Evolutionary conservation across 2,329 filamentous ascomycete genomes (phyloP).

Genomic region (Plectosphaerella plurivora): DNA sequence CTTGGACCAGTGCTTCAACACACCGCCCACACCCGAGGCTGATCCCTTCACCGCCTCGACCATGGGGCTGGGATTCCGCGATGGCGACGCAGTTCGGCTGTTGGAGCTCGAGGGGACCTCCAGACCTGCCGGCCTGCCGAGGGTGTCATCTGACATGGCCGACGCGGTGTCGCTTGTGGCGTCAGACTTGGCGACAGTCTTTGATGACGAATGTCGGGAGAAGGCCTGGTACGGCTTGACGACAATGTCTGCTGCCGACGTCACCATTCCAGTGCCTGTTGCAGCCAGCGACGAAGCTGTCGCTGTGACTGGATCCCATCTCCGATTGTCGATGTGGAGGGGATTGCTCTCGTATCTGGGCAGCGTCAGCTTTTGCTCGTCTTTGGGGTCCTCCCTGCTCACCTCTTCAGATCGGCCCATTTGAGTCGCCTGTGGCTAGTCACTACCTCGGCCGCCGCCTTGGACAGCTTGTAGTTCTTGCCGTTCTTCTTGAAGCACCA

Average conservation of each 20-base stretch:
- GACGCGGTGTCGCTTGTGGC: background rate
- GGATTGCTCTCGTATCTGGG: slow-evolving; percentile 35
- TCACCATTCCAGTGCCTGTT: slow-evolving; percentile 7
- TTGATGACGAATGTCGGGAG: slow-evolving; percentile 1
- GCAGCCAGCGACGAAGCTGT: slow-evolving; percentile 12
- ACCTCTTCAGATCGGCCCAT: slow-evolving; percentile 28
- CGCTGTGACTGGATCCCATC: slow-evolving; percentile 27
- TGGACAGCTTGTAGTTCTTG: slow-evolving; percentile 40
- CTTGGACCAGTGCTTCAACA: slow-evolving; percentile 28
- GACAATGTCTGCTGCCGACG: slow-evolving; percentile 11
- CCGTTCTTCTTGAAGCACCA: slow-evolving; percentile 39
- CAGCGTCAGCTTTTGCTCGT: slow-evolving; percentile 20
- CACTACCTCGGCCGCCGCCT: slow-evolving; percentile 48
- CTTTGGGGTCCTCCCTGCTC: slow-evolving; percentile 28
- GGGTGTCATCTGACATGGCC: background rate
- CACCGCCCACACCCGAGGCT: slow-evolving; percentile 23
- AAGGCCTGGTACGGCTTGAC: slow-evolving; percentile 12
- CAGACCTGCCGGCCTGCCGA: background rate
- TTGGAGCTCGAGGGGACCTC: background rate
- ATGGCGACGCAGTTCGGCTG: background rate
- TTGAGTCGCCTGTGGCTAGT: slow-evolving; percentile 44
- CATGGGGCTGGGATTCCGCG: background rate
- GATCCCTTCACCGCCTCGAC: slow-evolving; percentile 7
- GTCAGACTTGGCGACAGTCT: background rate
- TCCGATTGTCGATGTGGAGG: slow-evolving; percentile 23